Evolutionary conservation across 1,139 yeast species (phyloP), one percentile per base, ranked within the genome.

Genomic region (Saccharomyces pastorianus): DNA sequence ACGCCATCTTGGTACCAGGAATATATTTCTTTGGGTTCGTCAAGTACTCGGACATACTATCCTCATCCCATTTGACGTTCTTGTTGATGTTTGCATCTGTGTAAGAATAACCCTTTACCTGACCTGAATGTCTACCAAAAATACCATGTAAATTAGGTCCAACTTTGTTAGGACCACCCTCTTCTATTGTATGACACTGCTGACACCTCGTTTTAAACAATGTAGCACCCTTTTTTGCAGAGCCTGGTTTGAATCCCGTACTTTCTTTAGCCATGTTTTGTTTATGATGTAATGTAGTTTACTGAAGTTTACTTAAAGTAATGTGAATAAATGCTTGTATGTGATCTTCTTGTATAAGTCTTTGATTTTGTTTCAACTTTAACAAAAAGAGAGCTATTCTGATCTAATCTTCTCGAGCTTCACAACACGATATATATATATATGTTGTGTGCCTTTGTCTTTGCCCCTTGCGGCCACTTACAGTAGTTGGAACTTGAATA

Each of bases 1-100:
- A 93, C 64, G 99, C 98, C 99, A 93, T 93, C 86, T 93, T 93
- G 80, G 98, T 93, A 77, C 99, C 99, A 72, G 99, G 99, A 69
- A 93, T 90, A 81, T 89, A 93, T 81, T 93, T 93, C 95, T 93
- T 93, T 80, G 99, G 99, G 88, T 93, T 93, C 79, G 87, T 96
- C 76, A 93, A 85, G 84, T 93, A 93, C 75, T 88, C 96, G 68
- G 85, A 82, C 86, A 93, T 82, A 74, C 90, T 82, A 73, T 90
- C 91, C 72, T 84, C 93, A 63, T 71, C 66, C 99, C 99, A 93
- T 59, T 67, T 69, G 61, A 91, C 95, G 71, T 91, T 96, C 80
- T 90, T 90, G 81, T 86, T 86, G 83, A 88, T 88, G 89, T 91
- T 91, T 73, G 98, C 98, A 67, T 93, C 99, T 58, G 98, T 90